phyloP scores from a whole-genome alignment of 2,329 filamentous ascomycete genomes.

The Pseudocercospora cruenta region DNA sequence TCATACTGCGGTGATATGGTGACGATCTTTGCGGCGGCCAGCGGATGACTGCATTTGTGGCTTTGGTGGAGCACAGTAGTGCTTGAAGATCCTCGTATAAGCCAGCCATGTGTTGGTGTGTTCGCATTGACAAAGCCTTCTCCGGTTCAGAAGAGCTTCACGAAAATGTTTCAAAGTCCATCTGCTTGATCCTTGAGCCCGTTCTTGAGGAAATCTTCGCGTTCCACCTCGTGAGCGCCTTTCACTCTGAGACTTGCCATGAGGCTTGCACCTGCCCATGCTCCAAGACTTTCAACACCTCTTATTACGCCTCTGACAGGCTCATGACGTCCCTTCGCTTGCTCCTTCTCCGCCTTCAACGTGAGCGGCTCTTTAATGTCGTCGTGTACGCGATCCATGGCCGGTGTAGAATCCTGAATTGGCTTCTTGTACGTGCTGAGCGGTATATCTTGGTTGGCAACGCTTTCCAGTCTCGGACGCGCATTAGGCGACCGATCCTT shows the following conservation, averaged over 20 bases:
- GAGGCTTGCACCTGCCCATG: conserved; percentile 76
- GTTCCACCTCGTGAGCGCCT: conserved; percentile 70
- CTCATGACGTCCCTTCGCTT: conserved; percentile 48
- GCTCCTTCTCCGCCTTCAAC: conserved; percentile 57
- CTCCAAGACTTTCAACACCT: conserved; percentile 69
- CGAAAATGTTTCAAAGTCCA: conserved; percentile 16
- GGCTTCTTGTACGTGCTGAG: conserved; percentile 31
- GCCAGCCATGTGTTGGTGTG: conserved; percentile 1
- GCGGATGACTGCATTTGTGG: conserved; percentile 13
- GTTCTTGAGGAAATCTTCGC: conserved; percentile 71
- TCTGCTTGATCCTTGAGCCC: conserved; percentile 50
- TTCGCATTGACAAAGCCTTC: neutral
- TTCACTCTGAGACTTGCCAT: conserved; percentile 69
- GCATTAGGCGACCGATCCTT: conserved; percentile 28
- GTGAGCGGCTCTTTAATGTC: conserved; percentile 53
- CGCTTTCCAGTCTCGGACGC: conserved; percentile 9
- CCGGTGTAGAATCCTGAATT: conserved; percentile 30
- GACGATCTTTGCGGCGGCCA: conserved; percentile 8
- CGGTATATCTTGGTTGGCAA: conserved; percentile 11
- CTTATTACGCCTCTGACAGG: conserved; percentile 63
- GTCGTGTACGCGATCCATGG: conserved; percentile 33
- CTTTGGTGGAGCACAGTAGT: neutral
- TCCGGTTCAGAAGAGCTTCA: neutral
- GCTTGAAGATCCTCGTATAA: conserved; percentile 2
- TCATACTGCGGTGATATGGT: neutral